Conservation (phyloP, 2,329 filamentous ascomycete genomes). For the Dichotomopilus funicola region DNA sequence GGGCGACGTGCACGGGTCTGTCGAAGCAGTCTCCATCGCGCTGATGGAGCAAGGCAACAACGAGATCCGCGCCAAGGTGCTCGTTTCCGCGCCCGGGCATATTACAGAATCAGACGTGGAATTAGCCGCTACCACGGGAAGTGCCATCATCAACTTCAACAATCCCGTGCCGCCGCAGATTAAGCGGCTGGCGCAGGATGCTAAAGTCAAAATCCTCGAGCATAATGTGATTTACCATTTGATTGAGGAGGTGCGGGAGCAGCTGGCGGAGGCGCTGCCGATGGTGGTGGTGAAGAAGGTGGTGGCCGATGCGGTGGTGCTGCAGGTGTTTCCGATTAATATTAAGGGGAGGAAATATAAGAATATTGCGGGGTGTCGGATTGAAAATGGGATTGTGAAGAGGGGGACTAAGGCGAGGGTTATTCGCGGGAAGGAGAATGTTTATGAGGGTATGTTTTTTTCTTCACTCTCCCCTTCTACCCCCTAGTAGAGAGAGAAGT, state of each 20-base stretch:
- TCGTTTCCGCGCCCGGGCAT: constrained; percentile 70
- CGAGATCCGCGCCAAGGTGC: constrained; percentile 70
- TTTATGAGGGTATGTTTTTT: constrained; percentile 69
- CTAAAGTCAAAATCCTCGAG: constrained; percentile 71
- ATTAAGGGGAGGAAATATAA: constrained; percentile 62
- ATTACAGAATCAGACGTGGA: constrained; percentile 84
- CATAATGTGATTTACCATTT: constrained; percentile 83
- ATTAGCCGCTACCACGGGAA: constrained; percentile 70
- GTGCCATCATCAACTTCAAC: constrained; percentile 83
- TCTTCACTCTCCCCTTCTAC: constrained; percentile 2
- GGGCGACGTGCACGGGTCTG: constrained; percentile 87
- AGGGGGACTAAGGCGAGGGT: constrained; percentile 63
- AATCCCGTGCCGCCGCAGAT: constrained; percentile 61
- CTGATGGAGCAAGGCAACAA: constrained; percentile 75
- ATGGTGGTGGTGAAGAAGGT: constrained; percentile 63
- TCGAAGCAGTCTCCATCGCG: constrained; percentile 78
- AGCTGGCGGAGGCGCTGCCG: constrained; percentile 63
- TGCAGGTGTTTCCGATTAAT: constrained; percentile 78
- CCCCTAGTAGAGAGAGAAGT: not conserved
- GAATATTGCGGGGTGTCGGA: constrained; percentile 79
- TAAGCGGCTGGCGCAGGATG: constrained; percentile 59
- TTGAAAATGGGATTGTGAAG: constrained; percentile 71
- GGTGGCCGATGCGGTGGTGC: constrained; percentile 79
- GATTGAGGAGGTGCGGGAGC: constrained; percentile 62
- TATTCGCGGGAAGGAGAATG: constrained; percentile 58